Evolutionary conservation across 176 grass and related monocot genomes (phyloP), one percentile per base, ranked within the genome.

Genomic region (Pontederia crassipes): DNA sequence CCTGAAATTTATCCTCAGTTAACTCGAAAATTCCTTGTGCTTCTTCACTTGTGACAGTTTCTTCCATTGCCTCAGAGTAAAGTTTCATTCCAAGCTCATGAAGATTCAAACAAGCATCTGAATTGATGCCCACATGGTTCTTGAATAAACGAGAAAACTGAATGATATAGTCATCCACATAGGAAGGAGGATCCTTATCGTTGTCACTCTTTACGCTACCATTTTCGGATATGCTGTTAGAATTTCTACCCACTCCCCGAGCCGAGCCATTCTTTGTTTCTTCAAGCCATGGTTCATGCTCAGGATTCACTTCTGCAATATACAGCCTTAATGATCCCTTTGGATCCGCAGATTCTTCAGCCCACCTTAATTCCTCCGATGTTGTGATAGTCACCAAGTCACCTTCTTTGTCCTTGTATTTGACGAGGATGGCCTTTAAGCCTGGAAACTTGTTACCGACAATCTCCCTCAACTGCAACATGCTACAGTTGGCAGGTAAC

Each of bases 371-470:
- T 52, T 97, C 92, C 67, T 97, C 75, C 0, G 78, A 56, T 35
- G 87, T 73, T 10, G 92, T 90, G 72, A 97, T 91, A 24, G 92
- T 97, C 57, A 90, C 87, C 67, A 97, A 78, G 67, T 97, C 92
- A 8, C 86, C 92, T 64, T 97, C 87, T 69, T 61, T 97, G 70
- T 97, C 92, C 71, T 76, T 86, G 51, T 91, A 90, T 62, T 97
- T 97, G 64, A 97, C 65, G 66, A 91, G 79, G 72, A 87, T 70
- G 14, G 73, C 70, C 75, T 80, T 97, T 48, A 88, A 64, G 15
- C 87, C 72, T 0, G 87, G 83, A 77, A 90, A 97, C 77, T 90
- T 97, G 73, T 76, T 67, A 18, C 72, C 66, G 55, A 90, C 83
- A 0, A 80, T 73, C 64, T 91, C 84, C 0, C 84, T 79, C 50